These are phyloP conservation scores for Delonix regia DNA, from an alignment of 306 rosid species.

Conservation along the genomic window DNA sequence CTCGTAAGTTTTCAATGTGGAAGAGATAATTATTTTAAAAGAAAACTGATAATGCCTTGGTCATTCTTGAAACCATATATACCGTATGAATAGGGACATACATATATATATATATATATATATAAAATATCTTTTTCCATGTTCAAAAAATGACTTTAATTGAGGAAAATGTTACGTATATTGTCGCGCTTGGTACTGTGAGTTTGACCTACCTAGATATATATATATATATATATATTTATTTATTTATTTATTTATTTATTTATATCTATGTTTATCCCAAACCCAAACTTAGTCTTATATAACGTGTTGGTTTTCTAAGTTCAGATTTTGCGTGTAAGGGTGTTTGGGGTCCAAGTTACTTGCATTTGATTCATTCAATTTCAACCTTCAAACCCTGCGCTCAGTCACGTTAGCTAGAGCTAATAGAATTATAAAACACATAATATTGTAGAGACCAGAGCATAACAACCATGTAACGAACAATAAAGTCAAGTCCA, in stretches of 20 bases:
- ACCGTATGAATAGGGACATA: background rate
- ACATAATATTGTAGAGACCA: background rate
- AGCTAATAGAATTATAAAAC: background rate
- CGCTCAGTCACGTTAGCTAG: background rate
- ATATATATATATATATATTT: no score
- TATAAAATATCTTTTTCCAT: background rate
- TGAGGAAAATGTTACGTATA: background rate
- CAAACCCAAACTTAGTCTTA: no score
- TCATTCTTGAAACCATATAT: background rate
- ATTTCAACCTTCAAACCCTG: background rate
- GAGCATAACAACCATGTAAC: background rate
- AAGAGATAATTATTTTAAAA: background rate
- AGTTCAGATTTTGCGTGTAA: background rate
- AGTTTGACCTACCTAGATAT: background rate
- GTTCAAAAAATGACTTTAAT: background rate
- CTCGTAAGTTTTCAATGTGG: background rate
- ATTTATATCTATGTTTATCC: no score
- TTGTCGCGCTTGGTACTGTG: background rate
- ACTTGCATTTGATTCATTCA: background rate
- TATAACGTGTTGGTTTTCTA: no score
- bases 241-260: no score
- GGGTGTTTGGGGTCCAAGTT: slow-evolving; percentile 1
- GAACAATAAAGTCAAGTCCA: background rate
- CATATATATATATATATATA: background rate
- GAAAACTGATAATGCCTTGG: no score